Evolutionary conservation across 2,329 filamentous ascomycete genomes (phyloP).

Genomic region (Sporothrix euskadiensis): DNA sequence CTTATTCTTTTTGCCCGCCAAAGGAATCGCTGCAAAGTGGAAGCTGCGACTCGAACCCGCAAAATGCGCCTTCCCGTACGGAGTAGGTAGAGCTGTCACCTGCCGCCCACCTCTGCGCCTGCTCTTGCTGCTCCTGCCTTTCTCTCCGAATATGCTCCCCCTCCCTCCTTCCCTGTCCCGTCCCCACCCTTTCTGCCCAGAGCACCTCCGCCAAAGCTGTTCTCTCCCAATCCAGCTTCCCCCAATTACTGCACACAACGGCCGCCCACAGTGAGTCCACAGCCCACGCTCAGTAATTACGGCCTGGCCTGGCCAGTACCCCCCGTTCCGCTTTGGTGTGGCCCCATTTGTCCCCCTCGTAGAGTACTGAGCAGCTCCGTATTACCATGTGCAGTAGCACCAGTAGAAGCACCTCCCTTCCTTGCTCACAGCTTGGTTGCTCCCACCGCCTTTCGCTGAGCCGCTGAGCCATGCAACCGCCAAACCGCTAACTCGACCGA

Average conservation of each 20-base stretch:
- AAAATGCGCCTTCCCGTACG: constrained; percentile 8
- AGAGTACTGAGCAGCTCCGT: constrained; percentile 3
- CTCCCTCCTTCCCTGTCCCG: neutral
- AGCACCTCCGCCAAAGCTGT: constrained; percentile 7
- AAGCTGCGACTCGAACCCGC: constrained; percentile 20
- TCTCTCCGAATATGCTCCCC: neutral
- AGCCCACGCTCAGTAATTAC: neutral
- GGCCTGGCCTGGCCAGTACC: neutral
- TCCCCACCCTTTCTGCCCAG: neutral
- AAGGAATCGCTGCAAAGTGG: constrained; percentile 7
- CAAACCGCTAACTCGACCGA: constrained; percentile 22
- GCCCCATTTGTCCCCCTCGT: neutral
- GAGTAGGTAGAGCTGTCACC: constrained; percentile 9
- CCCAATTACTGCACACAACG: constrained; percentile 19
- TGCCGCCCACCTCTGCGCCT: constrained; percentile 8
- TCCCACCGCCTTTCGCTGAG: constrained; percentile 22
- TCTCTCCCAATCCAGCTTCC: constrained; percentile 17
- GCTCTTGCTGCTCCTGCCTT: neutral
- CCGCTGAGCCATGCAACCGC: constrained; percentile 24
- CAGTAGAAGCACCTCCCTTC: neutral
- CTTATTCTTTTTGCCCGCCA: constrained; percentile 11
- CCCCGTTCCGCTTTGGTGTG: constrained; percentile 9
- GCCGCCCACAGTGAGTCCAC: neutral
- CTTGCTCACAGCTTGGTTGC: neutral
- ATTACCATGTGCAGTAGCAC: constrained; percentile 2